A percentile compares a stretch with the other conserved stretches of the same genome.
Evolutionary conservation across 2,329 filamentous ascomycete genomes (phyloP).

Genomic region (Elsinoe arachidis): DNA sequence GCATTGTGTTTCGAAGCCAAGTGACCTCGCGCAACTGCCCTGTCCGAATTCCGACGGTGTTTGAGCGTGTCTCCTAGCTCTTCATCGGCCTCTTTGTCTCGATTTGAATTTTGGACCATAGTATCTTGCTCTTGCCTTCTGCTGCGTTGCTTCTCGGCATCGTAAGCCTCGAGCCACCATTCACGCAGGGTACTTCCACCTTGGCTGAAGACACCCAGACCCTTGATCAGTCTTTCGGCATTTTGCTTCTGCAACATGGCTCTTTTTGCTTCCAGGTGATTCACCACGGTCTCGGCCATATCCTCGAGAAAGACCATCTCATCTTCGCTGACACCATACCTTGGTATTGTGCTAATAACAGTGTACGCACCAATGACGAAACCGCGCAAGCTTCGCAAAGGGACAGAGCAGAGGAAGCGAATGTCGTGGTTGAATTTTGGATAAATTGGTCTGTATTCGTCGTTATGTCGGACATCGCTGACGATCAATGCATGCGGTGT

Average conservation of each 20-base stretch:
- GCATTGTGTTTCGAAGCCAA: not conserved
- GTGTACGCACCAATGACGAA: conserved; percentile 52
- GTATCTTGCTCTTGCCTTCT: conserved; percentile 4
- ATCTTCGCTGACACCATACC: conserved; percentile 41
- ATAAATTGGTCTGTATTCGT: not conserved
- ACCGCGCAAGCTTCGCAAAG: conserved; percentile 48
- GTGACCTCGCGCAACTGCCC: not conserved
- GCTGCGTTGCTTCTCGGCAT: conserved; percentile 8
- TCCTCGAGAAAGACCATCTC: conserved; percentile 50
- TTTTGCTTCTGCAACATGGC: conserved; percentile 45
- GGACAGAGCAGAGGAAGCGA: conserved; percentile 50
- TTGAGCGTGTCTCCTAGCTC: conserved; percentile 18
- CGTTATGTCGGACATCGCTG: conserved; percentile 19
- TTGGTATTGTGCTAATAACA: conserved; percentile 50
- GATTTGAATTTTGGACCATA: not conserved
- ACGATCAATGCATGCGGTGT: conserved; percentile 21
- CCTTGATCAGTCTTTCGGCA: conserved; percentile 46
- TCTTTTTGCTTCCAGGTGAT: conserved; percentile 46
- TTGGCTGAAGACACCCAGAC: conserved; percentile 40
- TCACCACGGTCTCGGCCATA: conserved; percentile 48
- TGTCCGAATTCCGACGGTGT: not conserved
- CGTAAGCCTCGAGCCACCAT: conserved; percentile 22
- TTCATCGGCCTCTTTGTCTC: conserved; percentile 15
- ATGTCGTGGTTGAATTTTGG: conserved; percentile 13
- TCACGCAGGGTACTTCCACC: conserved; percentile 21